These are phyloP conservation scores for Arthrobotrys pseudoclavata DNA, from an alignment of 2,329 filamentous ascomycete genomes.

Conservation along the genomic window DNA sequence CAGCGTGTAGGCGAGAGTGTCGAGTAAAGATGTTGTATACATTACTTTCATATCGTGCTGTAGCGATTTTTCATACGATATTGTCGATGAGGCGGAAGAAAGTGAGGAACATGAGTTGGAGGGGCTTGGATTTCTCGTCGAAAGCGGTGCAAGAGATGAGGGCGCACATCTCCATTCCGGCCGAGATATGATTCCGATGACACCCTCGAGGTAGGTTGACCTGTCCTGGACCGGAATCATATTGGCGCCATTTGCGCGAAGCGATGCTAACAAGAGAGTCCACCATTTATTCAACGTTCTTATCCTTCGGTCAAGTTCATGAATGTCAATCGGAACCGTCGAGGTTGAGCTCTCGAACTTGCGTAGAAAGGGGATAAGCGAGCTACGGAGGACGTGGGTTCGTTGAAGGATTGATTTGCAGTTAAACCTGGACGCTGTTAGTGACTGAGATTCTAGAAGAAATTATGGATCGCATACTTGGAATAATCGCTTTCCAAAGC, in stretches of 20 bases:
- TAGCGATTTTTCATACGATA: slow-evolving; percentile 80
- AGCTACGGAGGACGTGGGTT: slow-evolving; percentile 79
- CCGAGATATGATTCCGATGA: slow-evolving; percentile 85
- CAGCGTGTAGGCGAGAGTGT: slow-evolving; percentile 87
- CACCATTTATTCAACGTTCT: slow-evolving; percentile 92
- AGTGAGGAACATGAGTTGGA: slow-evolving; percentile 67
- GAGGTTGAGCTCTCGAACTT: slow-evolving; percentile 78
- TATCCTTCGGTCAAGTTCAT: slow-evolving; percentile 84
- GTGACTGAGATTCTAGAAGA: background rate
- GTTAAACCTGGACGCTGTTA: slow-evolving; percentile 72
- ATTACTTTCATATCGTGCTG: slow-evolving; percentile 90
- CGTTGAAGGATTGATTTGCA: slow-evolving; percentile 80
- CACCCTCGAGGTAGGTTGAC: slow-evolving; percentile 81
- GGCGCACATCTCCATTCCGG: slow-evolving; percentile 86
- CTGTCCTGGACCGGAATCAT: slow-evolving; percentile 87
- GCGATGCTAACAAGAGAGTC: slow-evolving; percentile 83
- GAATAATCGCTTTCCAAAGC: slow-evolving; percentile 77
- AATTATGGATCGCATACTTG: slow-evolving; percentile 69
- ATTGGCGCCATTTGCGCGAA: slow-evolving; percentile 78
- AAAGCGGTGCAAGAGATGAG: slow-evolving; percentile 75
- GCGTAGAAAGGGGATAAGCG: slow-evolving; percentile 81
- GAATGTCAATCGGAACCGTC: slow-evolving; percentile 76
- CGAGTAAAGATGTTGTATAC: slow-evolving; percentile 83
- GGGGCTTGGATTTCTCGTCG: slow-evolving; percentile 70
- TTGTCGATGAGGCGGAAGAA: slow-evolving; percentile 74